Conservation (phyloP, 176 grass and related monocot species). For the Musa troglodytarum region DNA sequence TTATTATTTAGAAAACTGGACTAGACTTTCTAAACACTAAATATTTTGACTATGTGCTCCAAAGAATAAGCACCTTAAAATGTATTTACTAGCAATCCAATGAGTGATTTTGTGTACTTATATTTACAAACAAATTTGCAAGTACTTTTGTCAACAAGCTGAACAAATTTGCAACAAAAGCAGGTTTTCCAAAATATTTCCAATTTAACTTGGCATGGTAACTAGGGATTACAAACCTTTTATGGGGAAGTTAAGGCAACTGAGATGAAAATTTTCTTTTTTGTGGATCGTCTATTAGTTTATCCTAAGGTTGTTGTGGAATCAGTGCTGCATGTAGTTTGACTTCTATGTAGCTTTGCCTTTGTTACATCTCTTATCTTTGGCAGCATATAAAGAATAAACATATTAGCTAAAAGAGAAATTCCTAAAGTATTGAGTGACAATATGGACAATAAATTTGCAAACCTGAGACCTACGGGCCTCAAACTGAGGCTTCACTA, state of each 20-base stretch:
- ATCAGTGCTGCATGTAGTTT: too few species aligned
- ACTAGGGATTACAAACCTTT: too few species aligned
- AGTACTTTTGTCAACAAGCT: neutral
- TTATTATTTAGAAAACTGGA: neutral
- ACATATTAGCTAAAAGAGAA: neutral
- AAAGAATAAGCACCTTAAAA: neutral
- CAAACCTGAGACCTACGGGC: conserved; percentile 69
- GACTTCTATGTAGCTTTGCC: too few species aligned
- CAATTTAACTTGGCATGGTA: too few species aligned
- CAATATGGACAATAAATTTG: neutral
- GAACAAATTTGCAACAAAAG: neutral
- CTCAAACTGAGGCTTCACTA: conserved; percentile 96
- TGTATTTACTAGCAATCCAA: too few species aligned
- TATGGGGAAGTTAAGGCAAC: too few species aligned
- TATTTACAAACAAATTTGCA: too few species aligned
- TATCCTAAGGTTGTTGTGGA: too few species aligned
- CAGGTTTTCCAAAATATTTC: too few species aligned
- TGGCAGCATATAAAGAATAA: neutral
- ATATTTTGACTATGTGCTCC: neutral
- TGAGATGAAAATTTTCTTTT: too few species aligned
- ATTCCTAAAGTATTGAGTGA: neutral
- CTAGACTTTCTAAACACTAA: neutral
- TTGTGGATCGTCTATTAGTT: too few species aligned
- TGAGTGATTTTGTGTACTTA: too few species aligned
- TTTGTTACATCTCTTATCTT: neutral